Evolutionary conservation across 2,329 filamentous ascomycete species (phyloP), one percentile per base, ranked within the genome.

Genomic region (Chrysosporium queenslandicum): DNA sequence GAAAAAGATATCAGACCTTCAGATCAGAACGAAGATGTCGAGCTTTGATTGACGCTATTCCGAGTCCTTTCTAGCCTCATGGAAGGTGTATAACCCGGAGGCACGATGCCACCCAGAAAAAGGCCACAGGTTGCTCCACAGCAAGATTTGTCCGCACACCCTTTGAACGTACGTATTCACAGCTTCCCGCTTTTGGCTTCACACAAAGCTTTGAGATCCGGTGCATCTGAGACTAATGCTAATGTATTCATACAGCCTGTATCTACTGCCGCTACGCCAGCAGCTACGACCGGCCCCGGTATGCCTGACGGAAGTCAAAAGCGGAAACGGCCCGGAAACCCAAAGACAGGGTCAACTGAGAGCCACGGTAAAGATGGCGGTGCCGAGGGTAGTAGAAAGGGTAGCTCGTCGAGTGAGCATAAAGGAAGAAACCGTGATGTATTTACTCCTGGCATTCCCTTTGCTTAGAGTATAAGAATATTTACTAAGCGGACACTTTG

Each of bases 31-130:
- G n/a, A 34, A 11, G 2, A 49, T 49, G 46, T 40, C 5, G 34
- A 30, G 46, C 6, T 25, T 42, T 43, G 9, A 23, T 43, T 45
- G 32, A 42, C 37, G 21, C 34, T 29, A 25, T 34, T 51, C 4
- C 18, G 16, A 12, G 3, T 23, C 12, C 9, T 20, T n/a, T 30
- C 20, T 8, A 11, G 11, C 4, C 46, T 40, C 9, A 27, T 51
- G 12, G 20, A 43, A 25, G 14, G n/a, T 42, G 34, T n/a, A 43
- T 25, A 23, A 18, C 4, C 14, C 37, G n/a, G n/a, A 36, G 53
- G 47, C 42, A 58, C 52, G 51, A 70, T 71, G 67, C 65, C 67
- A 56, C 67, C 67, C 54, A 66, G 66, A 56, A 66, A 60, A 59
- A 66, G 63, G 61, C 60, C 63, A 43, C 63, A 65, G 58, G 57